phyloP scores from a whole-genome alignment of 176 grass and related monocot species.

The Zoysia japonica region DNA sequence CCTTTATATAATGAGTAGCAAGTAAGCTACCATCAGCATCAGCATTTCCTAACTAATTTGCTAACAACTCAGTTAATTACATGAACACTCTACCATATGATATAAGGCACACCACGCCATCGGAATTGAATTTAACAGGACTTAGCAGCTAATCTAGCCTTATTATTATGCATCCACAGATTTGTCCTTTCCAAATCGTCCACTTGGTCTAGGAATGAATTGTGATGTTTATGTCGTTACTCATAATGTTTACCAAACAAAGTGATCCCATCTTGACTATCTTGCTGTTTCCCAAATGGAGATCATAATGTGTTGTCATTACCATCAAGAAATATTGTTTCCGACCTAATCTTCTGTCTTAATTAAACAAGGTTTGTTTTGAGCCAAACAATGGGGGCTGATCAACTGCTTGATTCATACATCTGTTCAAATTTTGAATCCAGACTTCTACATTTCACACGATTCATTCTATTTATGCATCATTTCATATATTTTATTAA shows the following conservation, averaged over 20 bases:
- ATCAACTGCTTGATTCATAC: slow-evolving; percentile 27
- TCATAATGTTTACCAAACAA: slow-evolving; percentile 36
- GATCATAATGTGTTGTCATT: slow-evolving; percentile 35
- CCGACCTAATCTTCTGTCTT: neutral
- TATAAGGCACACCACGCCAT: slow-evolving; percentile 20
- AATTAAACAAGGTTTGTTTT: slow-evolving; percentile 17
- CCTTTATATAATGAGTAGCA: slow-evolving; percentile 35
- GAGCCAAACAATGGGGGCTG: neutral
- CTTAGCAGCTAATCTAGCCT: slow-evolving; percentile 40
- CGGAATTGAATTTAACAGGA: slow-evolving; percentile 30
- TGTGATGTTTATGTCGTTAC: slow-evolving; percentile 1
- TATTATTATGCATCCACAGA: slow-evolving; percentile 32
- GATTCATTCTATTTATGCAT: neutral
- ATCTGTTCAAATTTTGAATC: slow-evolving; percentile 22
- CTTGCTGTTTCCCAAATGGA: slow-evolving; percentile 29
- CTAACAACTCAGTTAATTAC: slow-evolving; percentile 50
- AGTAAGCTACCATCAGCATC: slow-evolving; percentile 51
- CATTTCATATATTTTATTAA: no score
- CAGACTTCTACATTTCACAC: slow-evolving; percentile 19
- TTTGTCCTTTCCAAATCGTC: slow-evolving; percentile 35
- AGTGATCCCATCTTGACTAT: slow-evolving; percentile 40
- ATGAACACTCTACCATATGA: neutral
- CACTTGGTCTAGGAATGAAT: slow-evolving; percentile 6
- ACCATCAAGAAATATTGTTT: slow-evolving; percentile 29
- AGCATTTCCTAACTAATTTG: slow-evolving; percentile 42